These are phyloP conservation scores for Przewalskia tangutica DNA, from an alignment of 257 asterid species.

Conservation along the genomic window DNA sequence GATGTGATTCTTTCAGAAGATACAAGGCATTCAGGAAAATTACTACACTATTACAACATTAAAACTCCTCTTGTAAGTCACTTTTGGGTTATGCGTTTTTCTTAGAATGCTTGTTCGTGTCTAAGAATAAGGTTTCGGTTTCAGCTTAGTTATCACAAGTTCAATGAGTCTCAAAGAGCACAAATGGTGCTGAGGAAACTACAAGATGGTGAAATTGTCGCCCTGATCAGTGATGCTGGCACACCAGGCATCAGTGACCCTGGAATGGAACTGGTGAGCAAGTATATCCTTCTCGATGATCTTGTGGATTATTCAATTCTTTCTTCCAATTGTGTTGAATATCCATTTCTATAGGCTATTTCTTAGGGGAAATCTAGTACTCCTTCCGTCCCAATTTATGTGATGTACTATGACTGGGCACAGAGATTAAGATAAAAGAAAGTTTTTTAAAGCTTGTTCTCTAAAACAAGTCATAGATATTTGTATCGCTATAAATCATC, in stretches of 20 bases:
- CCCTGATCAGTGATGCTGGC: constrained; percentile 91
- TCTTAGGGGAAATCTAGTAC: not conserved
- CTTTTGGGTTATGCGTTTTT: constrained; percentile 6
- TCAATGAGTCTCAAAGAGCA: constrained; percentile 83
- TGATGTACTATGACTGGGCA: too few relatives aligned
- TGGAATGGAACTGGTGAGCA: constrained; percentile 80
- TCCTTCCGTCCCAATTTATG: too few relatives aligned
- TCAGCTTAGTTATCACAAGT: constrained; percentile 95
- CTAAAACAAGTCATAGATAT: too few relatives aligned
- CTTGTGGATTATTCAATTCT: not conserved
- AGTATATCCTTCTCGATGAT: not conserved
- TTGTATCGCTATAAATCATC: too few relatives aligned
- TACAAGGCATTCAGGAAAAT: constrained; percentile 90
- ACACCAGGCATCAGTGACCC: constrained; percentile 96
- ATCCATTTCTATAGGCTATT: not conserved
- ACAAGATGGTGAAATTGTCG: constrained; percentile 68
- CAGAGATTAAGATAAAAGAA: too few relatives aligned
- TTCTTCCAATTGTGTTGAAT: not conserved
- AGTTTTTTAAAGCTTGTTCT: too few relatives aligned
- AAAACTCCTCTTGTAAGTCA: constrained; percentile 79
- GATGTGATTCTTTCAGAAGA: constrained; percentile 35
- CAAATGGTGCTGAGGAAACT: constrained; percentile 60
- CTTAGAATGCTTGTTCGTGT: not conserved
- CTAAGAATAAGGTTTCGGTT: constrained; percentile 37
- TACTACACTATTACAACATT: constrained; percentile 73